Percentiles rank a stretch among this genome's conserved stretches.
Conservation (phyloP, 495 filamentous ascomycete genomes). For the Geoglossum glabrum region DNA sequence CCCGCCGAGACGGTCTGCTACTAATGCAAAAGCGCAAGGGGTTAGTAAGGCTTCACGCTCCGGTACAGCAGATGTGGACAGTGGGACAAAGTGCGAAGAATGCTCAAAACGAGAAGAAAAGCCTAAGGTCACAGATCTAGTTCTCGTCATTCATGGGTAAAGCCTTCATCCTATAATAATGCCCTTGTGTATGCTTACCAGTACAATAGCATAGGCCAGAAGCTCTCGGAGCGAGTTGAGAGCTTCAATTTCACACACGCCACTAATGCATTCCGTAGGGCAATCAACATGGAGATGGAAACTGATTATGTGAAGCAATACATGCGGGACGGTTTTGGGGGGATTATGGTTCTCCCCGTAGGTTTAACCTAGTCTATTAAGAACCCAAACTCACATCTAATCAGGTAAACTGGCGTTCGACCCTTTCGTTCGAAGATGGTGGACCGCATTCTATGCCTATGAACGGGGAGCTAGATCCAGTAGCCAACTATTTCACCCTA, state of each 20-base stretch:
- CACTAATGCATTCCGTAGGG: slow-evolving; percentile 75
- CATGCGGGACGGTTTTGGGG: slow-evolving; percentile 47
- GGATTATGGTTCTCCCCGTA: slow-evolving; percentile 55
- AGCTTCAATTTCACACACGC: slow-evolving; percentile 94
- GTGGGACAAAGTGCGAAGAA: slow-evolving; percentile 21
- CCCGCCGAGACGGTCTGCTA: slow-evolving; percentile 31
- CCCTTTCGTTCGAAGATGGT: slow-evolving; percentile 64
- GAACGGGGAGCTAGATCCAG: slow-evolving; percentile 26
- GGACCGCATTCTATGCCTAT: slow-evolving; percentile 24
- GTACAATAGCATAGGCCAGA: slow-evolving; percentile 55
- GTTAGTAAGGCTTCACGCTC: slow-evolving; percentile 19
- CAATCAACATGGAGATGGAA: slow-evolving; percentile 66
- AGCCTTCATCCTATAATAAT: neutral
- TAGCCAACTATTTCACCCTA: slow-evolving; percentile 48
- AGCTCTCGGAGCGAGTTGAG: slow-evolving; percentile 85
- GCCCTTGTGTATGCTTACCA: neutral
- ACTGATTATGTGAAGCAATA: slow-evolving; percentile 50
- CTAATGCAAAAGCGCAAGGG: slow-evolving; percentile 28
- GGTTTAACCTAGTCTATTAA: neutral
- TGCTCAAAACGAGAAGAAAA: slow-evolving; percentile 39
- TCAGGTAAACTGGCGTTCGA: slow-evolving; percentile 64
- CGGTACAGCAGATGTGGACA: slow-evolving; percentile 10
- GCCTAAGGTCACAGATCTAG: slow-evolving; percentile 62
- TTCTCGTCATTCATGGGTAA: slow-evolving; percentile 70
- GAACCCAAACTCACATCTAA: slow-evolving; percentile 8